These are phyloP conservation scores for Fusarium chuoi DNA, from an alignment of 2,329 filamentous ascomycete genomes.

Conservation along the genomic window DNA sequence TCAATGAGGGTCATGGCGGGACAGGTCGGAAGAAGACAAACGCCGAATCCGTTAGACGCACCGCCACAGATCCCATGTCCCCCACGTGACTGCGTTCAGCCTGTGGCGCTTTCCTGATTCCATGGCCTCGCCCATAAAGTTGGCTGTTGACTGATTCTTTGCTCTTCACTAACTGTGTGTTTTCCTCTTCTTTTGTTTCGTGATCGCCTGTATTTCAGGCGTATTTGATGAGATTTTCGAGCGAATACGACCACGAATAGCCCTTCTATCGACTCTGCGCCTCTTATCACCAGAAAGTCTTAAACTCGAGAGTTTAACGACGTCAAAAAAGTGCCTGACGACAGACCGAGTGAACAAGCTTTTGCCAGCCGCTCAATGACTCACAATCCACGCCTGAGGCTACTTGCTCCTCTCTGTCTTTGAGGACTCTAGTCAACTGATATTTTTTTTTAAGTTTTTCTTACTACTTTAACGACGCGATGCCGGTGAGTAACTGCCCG, in stretches of 20 bases:
- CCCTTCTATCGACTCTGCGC: constrained; percentile 38
- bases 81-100: constrained; percentile 10
- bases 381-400: constrained; percentile 40
- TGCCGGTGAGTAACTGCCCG: constrained; percentile 45
- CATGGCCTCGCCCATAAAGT: constrained; percentile 41
- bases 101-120: constrained; percentile 43
- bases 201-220: constrained; percentile 40
- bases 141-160: constrained; percentile 42
- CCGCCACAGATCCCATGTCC: constrained; percentile 19
- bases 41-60: constrained; percentile 13
- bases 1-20: constrained; percentile 16
- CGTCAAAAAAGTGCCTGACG: constrained; percentile 35
- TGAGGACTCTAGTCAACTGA: constrained; percentile 19
- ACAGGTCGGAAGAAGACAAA: constrained; percentile 27
- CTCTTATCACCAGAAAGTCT: constrained; percentile 30
- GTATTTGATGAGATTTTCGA: constrained; percentile 33
- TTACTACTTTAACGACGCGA: constrained; percentile 36
- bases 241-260: constrained; percentile 34
- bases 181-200: constrained; percentile 33
- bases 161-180: constrained; percentile 37
- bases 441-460: constrained; percentile 8
- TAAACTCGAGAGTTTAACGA: constrained; percentile 26
- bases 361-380: constrained; percentile 41
- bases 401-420: constrained; percentile 38
- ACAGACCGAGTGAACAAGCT: constrained; percentile 27